Evolutionary conservation across 2,329 filamentous ascomycete species (phyloP).

Genomic region (Coniella lustricola): DNA sequence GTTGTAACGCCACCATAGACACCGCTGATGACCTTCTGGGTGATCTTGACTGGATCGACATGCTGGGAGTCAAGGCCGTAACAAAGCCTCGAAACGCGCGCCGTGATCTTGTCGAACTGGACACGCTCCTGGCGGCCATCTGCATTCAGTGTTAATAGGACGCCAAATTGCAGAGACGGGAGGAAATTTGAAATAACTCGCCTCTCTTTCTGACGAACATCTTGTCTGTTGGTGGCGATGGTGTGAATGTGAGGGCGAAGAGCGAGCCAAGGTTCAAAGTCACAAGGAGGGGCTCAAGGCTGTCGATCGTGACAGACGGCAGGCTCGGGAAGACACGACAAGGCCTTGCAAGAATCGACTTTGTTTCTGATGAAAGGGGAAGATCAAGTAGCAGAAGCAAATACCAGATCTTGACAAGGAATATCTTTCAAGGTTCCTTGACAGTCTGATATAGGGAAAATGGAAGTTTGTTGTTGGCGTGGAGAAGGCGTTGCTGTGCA

Average conservation of each 20-base stretch:
- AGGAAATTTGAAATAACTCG: conserved; percentile 30
- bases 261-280: neutral
- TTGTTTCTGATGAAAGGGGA: neutral
- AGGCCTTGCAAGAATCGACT: neutral
- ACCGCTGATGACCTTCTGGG: conserved; percentile 98
- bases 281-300: conserved; percentile 5
- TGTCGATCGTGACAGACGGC: conserved; percentile 5
- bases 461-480: neutral
- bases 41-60: conserved; percentile 96
- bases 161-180: neutral
- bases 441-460: neutral
- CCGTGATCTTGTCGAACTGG: conserved; percentile 99
- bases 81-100: conserved; percentile 93
- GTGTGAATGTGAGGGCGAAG: neutral
- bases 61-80: conserved; percentile 93
- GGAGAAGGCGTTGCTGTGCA: too few relatives aligned
- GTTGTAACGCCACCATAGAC: conserved; percentile 98
- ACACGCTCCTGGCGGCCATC: conserved; percentile 99
- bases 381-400: neutral
- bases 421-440: neutral
- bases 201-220: conserved; percentile 61
- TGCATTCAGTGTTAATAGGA: conserved; percentile 29
- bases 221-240: conserved; percentile 24
- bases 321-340: neutral
- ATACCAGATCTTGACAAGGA: neutral